phyloP scores from a whole-genome alignment of 176 grass and related monocot species.

The Zea mays region DNA sequence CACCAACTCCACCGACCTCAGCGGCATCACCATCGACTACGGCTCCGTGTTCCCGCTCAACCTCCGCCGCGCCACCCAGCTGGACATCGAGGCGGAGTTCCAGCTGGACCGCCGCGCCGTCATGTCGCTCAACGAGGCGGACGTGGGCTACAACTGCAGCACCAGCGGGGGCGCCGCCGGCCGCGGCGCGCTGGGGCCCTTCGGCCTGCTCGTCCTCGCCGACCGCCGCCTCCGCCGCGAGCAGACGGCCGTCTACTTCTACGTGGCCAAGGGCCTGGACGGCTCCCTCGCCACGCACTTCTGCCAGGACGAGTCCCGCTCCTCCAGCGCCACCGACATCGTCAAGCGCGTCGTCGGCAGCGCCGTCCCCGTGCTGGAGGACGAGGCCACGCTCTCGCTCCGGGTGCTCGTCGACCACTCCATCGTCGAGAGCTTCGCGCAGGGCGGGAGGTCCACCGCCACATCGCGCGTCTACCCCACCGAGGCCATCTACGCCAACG shows the following conservation, averaged over 20 bases:
- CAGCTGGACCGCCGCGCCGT: conserved; percentile 40
- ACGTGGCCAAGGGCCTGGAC: conserved; percentile 56
- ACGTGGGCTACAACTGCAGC: conserved; percentile 78
- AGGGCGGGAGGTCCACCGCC: conserved; percentile 57
- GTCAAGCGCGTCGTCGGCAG: conserved; percentile 81
- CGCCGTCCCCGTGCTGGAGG: conserved; percentile 62
- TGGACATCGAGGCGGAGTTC: conserved; percentile 84
- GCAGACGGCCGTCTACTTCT: conserved; percentile 88
- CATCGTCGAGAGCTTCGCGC: conserved; percentile 85
- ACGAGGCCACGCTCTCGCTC: conserved; percentile 54
- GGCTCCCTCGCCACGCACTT: conserved; percentile 66
- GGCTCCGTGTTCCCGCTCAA: conserved; percentile 58
- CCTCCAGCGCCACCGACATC: conserved; percentile 72
- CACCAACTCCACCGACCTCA: conserved; percentile 48
- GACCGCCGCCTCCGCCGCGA: conserved; percentile 42
- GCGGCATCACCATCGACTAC: conserved; percentile 55
- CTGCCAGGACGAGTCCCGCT: conserved; percentile 91
- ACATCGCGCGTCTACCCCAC: conserved; percentile 93
- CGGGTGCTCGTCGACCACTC: conserved; percentile 91
- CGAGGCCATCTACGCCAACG: conserved; percentile 65
- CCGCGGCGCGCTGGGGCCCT: conserved; percentile 63
- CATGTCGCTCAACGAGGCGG: conserved; percentile 32
- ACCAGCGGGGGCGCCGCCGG: conserved; percentile 58
- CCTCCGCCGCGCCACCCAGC: conserved; percentile 60
- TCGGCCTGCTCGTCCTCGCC: conserved; percentile 78